A percentile compares a stretch with the other conserved stretches of the same genome.
phyloP scores from a whole-genome alignment of 2,329 filamentous ascomycete genomes.

The Taxawa tesnikishii region DNA sequence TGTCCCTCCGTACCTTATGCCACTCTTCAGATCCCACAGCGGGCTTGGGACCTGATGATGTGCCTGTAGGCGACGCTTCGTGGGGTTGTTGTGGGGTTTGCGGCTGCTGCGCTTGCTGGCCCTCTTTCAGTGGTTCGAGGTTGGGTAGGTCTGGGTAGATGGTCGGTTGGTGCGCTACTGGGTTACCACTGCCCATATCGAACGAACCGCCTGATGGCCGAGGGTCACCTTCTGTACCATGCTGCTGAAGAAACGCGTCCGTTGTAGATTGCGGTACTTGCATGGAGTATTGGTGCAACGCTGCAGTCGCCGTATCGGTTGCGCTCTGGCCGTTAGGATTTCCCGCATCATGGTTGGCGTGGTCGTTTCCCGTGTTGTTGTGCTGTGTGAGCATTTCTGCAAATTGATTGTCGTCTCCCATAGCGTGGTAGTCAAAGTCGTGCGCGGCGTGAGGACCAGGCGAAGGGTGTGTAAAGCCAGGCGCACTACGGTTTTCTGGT shows the following conservation, averaged over 20 bases:
- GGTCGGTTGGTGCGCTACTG: conserved; percentile 8
- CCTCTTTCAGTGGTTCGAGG: conserved; percentile 8
- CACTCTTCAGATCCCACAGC: conserved; percentile 93
- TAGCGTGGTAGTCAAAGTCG: no score
- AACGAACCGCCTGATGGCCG: conserved; percentile 5
- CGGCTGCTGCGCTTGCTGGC: conserved; percentile 17
- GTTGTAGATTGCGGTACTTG: conserved; percentile 44
- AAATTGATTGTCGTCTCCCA: conserved; percentile 30
- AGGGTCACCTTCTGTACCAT: conserved; percentile 8
- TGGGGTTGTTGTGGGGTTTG: conserved; percentile 30
- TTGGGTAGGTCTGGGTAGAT: conserved; percentile 9
- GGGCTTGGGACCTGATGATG: conserved; percentile 46
- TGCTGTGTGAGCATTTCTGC: conserved; percentile 19
- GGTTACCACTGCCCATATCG: conserved; percentile 9
- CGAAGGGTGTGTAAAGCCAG: no score
- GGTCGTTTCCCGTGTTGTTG: conserved; percentile 15
- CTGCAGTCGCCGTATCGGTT: conserved; percentile 49
- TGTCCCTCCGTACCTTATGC: conserved; percentile 95
- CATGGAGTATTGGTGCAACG: conserved; percentile 39
- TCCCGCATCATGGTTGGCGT: conserved; percentile 16
- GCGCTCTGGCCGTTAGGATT: conserved; percentile 30
- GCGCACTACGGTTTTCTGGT: no score
- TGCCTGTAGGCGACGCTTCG: conserved; percentile 5
- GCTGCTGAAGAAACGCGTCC: conserved; percentile 32
- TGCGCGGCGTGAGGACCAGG: no score